Evolutionary conservation across 2,329 filamentous ascomycete species (phyloP).

Genomic region (Fusarium multiceps): DNA sequence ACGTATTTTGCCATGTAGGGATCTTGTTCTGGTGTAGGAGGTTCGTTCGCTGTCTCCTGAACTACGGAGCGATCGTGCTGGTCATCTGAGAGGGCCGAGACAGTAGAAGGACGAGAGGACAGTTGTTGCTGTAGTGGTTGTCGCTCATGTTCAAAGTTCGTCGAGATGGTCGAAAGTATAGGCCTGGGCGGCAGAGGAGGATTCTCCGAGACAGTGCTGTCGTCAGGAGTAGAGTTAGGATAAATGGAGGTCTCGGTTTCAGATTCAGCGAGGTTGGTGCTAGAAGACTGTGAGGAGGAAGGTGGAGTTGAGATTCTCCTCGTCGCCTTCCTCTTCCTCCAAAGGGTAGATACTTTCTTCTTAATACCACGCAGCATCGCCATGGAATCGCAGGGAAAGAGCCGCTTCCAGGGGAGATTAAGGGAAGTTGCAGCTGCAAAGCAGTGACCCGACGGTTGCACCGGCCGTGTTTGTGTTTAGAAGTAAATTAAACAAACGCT

Average conservation of each 20-base stretch:
- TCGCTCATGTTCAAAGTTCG: background rate
- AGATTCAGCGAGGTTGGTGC: background rate
- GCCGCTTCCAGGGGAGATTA: background rate
- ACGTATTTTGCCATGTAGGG: conserved; percentile 37
- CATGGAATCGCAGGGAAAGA: background rate
- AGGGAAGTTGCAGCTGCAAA: background rate
- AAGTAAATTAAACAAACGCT: background rate
- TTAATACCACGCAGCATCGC: conserved; percentile 45
- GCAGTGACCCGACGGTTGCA: background rate
- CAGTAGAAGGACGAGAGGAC: conserved; percentile 9
- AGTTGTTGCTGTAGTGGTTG: background rate
- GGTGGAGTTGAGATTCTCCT: conserved; percentile 10
- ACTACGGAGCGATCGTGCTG: background rate
- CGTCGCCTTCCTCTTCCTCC: conserved; percentile 36
- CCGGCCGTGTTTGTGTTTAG: background rate
- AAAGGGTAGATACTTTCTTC: conserved; percentile 40
- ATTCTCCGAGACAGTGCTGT: background rate
- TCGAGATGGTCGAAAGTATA: conserved; percentile 3
- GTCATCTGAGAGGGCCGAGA: background rate
- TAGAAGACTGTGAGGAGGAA: background rate
- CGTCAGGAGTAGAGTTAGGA: background rate
- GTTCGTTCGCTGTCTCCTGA: conserved; percentile 2
- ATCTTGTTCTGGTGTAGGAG: conserved; percentile 3
- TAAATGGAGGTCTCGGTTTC: background rate
- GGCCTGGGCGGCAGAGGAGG: conserved; percentile 4